Conservation (phyloP, 192 early-diverging fungal species). For the Entrophospora sp. region DNA sequence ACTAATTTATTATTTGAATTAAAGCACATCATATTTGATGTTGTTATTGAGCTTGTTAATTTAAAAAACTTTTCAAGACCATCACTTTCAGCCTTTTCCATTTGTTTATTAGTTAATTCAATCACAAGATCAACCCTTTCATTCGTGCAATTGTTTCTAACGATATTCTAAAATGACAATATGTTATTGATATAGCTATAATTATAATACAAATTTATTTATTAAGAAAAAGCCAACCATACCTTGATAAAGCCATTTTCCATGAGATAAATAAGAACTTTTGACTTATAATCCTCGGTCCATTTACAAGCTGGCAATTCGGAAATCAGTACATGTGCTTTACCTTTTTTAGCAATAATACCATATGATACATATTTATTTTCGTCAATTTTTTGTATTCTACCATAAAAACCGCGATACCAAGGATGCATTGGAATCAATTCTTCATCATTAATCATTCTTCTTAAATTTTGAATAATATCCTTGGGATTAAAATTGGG, state of each 20-base stretch:
- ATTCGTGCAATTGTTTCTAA: slow-evolving; percentile 65
- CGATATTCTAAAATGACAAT: no score
- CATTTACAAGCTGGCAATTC: slow-evolving; percentile 86
- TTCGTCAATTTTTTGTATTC: slow-evolving; percentile 47
- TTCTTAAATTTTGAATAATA: slow-evolving; percentile 75
- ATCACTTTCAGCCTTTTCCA: slow-evolving; percentile 63
- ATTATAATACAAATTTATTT: no score
- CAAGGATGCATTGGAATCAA: slow-evolving; percentile 74
- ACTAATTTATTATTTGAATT: slow-evolving; percentile 77
- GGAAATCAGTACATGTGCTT: slow-evolving; percentile 72
- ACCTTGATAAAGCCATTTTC: no score
- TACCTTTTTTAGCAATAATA: slow-evolving; percentile 55
- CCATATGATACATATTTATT: slow-evolving; percentile 65
- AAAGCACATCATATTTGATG: slow-evolving; percentile 92
- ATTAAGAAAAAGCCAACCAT: no score
- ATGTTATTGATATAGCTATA: no score
- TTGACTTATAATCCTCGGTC: slow-evolving; percentile 87
- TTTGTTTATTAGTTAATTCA: slow-evolving; percentile 52
- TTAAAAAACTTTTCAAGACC: slow-evolving; percentile 83
- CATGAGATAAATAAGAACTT: no score
- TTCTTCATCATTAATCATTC: slow-evolving; percentile 69
- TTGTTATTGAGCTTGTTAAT: slow-evolving; percentile 58
- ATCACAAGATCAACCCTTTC: slow-evolving; percentile 56
- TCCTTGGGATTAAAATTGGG: slow-evolving; percentile 86
- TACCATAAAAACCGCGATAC: slow-evolving; percentile 89